A percentile compares a stretch with the other conserved stretches of the same genome.
These are phyloP conservation scores for Pyrus hybrid DNA, from an alignment of 331 rosid genomes.

Conservation along the genomic window DNA sequence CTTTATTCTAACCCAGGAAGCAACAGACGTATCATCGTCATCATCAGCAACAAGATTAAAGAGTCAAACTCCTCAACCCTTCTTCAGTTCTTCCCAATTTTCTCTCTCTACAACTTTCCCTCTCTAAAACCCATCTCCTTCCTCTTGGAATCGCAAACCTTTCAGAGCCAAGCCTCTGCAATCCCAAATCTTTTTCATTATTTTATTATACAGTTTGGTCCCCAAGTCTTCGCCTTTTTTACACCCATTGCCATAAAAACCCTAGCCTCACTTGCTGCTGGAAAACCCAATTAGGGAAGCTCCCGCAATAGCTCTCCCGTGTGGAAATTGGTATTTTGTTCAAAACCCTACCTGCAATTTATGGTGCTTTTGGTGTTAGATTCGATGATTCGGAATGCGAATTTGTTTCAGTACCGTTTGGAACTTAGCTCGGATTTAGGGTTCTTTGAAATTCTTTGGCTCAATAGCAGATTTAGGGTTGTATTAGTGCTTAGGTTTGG, in stretches of 20 bases:
- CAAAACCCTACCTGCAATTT: conserved; percentile 73
- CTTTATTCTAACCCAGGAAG: conserved; percentile 17
- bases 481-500: conserved; percentile 10
- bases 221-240: conserved; percentile 6
- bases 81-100: conserved; percentile 11
- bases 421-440: conserved; percentile 21
- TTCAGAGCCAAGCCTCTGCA: not conserved
- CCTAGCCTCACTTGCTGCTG: conserved; percentile 36
- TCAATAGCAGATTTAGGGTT: conserved; percentile 18
- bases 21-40: conserved; percentile 62
- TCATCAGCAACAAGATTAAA: conserved; percentile 29
- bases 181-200: conserved; percentile 4
- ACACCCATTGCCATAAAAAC: conserved; percentile 35
- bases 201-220: conserved; percentile 11
- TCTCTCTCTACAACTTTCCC: not conserved
- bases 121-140: not conserved
- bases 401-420: conserved; percentile 12
- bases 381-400: conserved; percentile 28
- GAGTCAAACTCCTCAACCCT: conserved; percentile 69
- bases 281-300: conserved; percentile 15
- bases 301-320: not conserved
- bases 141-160: conserved; percentile 8
- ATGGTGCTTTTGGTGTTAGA: conserved; percentile 35
- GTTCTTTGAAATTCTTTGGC: conserved; percentile 17
- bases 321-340: conserved; percentile 29